phyloP scores from a whole-genome alignment of 2,329 filamentous ascomycete species.

The Colletotrichum chrysophilum region DNA sequence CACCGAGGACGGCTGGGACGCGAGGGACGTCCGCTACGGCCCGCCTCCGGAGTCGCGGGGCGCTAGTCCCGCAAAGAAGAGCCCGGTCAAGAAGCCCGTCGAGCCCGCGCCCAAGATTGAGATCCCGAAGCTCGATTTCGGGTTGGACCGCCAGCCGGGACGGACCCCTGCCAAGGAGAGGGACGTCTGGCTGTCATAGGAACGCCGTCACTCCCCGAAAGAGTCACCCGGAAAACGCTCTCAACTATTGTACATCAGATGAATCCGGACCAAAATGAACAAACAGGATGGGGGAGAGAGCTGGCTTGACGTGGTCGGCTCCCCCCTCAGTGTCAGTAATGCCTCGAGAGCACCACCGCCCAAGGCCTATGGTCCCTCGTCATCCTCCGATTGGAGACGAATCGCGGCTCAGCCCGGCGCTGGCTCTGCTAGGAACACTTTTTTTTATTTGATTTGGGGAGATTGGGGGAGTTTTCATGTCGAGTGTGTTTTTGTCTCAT shows the following conservation, averaged over 20 bases:
- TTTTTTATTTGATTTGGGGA: neutral
- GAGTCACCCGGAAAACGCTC: neutral
- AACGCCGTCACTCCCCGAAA: neutral
- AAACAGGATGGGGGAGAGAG: slow-evolving; percentile 1
- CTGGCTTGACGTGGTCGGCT: neutral
- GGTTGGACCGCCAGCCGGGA: slow-evolving; percentile 30
- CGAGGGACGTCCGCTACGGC: slow-evolving; percentile 79
- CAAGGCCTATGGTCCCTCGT: neutral
- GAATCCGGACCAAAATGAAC: neutral
- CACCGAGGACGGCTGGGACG: slow-evolving; percentile 86
- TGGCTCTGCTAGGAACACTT: neutral
- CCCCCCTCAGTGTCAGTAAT: neutral
- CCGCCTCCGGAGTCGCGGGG: slow-evolving; percentile 49
- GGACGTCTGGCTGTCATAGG: slow-evolving; percentile 24
- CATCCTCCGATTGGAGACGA: neutral
- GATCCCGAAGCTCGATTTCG: slow-evolving; percentile 61
- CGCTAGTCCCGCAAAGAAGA: slow-evolving; percentile 52
- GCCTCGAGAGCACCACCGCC: neutral
- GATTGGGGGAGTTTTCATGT: neutral
- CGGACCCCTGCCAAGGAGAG: slow-evolving; percentile 30
- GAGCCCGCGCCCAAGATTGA: slow-evolving; percentile 66
- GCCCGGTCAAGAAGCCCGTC: slow-evolving; percentile 43
- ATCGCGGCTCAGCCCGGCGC: neutral
- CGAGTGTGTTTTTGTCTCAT: neutral
- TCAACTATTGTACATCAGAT: slow-evolving; percentile 5